Conservation (phyloP, 2,329 filamentous ascomycete species). For the Alternaria ventricosa region DNA sequence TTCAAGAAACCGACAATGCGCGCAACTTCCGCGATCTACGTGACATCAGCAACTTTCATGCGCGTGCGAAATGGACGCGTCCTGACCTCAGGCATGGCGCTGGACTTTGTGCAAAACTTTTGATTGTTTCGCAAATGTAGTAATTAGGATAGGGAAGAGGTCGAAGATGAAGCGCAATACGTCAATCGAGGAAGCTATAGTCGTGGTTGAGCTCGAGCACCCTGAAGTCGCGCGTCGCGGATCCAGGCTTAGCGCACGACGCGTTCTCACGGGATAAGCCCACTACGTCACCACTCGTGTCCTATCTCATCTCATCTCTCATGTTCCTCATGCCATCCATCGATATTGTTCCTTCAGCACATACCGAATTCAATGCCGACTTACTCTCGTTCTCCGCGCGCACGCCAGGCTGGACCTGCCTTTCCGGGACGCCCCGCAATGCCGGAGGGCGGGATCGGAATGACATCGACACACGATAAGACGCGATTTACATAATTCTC, state of each 20-base stretch:
- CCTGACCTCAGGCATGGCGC: constrained; percentile 48
- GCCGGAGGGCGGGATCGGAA: constrained; percentile 17
- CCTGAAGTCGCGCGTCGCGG: constrained; percentile 1
- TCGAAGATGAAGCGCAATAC: not conserved
- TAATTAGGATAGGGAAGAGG: not conserved
- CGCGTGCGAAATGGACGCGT: not conserved
- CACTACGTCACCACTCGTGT: constrained; percentile 34
- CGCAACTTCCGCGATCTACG: constrained; percentile 67
- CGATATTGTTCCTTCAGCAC: not conserved
- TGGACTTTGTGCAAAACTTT: not conserved
- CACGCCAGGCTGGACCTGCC: constrained; percentile 26
- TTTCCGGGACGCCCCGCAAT: constrained; percentile 28
- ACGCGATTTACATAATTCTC: constrained; percentile 40
- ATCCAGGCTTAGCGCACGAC: constrained; percentile 22
- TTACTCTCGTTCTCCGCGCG: not conserved
- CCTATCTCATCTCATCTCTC: not conserved
- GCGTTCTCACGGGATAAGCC: constrained; percentile 38
- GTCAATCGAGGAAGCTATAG: not conserved
- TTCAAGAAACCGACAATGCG: constrained; percentile 86
- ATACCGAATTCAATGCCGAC: not conserved
- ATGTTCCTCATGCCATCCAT: not conserved
- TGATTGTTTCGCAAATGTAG: not conserved
- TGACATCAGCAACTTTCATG: constrained; percentile 11
- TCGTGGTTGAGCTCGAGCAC: not conserved
- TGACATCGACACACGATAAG: constrained; percentile 31